These are phyloP conservation scores for Dendrobium chrysotoxum DNA, from an alignment of 106 monocot genomes.

Conservation along the genomic window DNA sequence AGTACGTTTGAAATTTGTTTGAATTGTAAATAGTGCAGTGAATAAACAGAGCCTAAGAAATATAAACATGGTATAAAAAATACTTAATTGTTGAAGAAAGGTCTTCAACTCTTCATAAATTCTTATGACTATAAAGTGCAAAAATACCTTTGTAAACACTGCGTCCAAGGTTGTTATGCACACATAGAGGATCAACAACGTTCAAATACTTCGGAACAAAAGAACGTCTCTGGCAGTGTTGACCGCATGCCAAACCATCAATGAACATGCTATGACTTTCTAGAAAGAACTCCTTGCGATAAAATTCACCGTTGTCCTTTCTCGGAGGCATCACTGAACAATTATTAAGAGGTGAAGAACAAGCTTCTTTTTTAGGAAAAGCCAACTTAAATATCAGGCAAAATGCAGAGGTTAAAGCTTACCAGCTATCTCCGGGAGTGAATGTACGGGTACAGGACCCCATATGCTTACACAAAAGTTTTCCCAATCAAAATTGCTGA, in stretches of 20 bases:
- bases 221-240: conserved; percentile 52
- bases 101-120: not conserved
- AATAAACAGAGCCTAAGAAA: not conserved
- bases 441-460: conserved; percentile 39
- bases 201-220: conserved; percentile 88
- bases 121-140: not conserved
- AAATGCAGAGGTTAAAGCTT: conserved; percentile 4
- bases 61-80: not conserved
- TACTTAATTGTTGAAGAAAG: not conserved
- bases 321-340: conserved; percentile 47
- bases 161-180: conserved; percentile 88
- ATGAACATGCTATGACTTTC: conserved; percentile 27
- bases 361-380: not conserved
- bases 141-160: conserved; percentile 89
- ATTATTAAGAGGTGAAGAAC: not conserved
- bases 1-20: not conserved
- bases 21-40: not conserved
- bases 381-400: not conserved
- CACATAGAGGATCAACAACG: conserved; percentile 91
- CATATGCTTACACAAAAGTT: conserved; percentile 74
- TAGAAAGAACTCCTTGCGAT: conserved; percentile 37
- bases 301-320: conserved; percentile 37
- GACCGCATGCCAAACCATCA: conserved; percentile 39
- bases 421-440: conserved; percentile 46
- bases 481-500: conserved; percentile 92